Evolutionary conservation across 2,329 filamentous ascomycete species (phyloP), one percentile per base, ranked within the genome.

Genomic region (Botrytis galanthina): DNA sequence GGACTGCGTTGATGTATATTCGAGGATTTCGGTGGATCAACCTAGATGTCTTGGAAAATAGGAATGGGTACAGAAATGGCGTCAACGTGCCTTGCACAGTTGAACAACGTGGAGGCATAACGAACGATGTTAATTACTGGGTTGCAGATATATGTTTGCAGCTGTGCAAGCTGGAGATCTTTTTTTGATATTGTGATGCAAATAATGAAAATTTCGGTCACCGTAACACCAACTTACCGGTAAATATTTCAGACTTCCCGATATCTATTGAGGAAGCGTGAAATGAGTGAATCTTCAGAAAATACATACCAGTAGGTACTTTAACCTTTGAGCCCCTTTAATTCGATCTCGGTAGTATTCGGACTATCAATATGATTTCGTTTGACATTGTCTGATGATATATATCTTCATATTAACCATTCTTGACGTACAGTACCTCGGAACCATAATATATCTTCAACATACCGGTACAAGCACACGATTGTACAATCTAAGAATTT

Each of bases 51-150:
- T 73, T 74, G 5, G 74, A 73, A n/a, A 78, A 63, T 12, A 82
- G 72, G 29, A 78, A 79, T 4, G 81, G 80, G 57, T 81, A 81
- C 14, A 82, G 75, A 66, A 81, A 82, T 3, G 81, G 81, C 2
- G 78, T 79, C 62, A 81, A 72, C 46, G 79, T 81, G 59, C 77
- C 78, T 63, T 74, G 75, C 18, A 80, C 71, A 37, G 64, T 61
- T 14, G 78, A 73, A 78, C 79, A 81, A 77, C 77, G 74, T 76
- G 79, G 79, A 68, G 80, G 78, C 80, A 81, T 81, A 39, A 46
- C 14, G 29, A 57, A 37, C 22, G 60, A 54, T 44, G 18, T 14
- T 22, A 39, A 71, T 29, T 46, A 29, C 48, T 67, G 48, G 20
- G 6, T 67, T 57, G 46, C 60, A 59, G 37, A 46, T 14, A 46